Conservation (phyloP, 208 protist species). For the Trypanosoma cruzi region DNA sequence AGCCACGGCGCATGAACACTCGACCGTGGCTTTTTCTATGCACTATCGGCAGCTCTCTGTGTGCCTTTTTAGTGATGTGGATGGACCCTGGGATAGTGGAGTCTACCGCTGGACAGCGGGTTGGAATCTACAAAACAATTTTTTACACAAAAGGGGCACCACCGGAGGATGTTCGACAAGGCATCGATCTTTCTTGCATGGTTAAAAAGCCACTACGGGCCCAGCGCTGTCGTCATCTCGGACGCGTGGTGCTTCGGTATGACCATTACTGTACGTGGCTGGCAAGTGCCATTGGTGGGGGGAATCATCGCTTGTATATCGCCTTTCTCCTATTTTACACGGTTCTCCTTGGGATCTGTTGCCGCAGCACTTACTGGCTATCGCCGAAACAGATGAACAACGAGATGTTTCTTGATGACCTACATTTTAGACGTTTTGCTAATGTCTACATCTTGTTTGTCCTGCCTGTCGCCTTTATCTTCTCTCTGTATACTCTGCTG, state of each 20-base stretch:
- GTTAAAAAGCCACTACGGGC: conserved; percentile 79
- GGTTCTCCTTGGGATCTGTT: conserved; percentile 27
- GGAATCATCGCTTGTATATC: conserved; percentile 76
- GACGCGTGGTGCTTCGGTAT: conserved; percentile 67
- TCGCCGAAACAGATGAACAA: not conserved
- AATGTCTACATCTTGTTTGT: conserved; percentile 62
- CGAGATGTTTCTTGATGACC: not conserved
- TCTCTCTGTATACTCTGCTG: conserved; percentile 33
- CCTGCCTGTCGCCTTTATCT: conserved; percentile 46
- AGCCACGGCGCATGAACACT: not conserved
- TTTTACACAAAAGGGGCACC: conserved; percentile 28
- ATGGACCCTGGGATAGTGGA: conserved; percentile 3
- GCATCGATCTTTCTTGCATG: conserved; percentile 60
- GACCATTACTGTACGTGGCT: conserved; percentile 82
- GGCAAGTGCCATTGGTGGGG: conserved; percentile 63
- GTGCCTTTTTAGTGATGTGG: not conserved
- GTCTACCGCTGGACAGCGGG: conserved; percentile 42
- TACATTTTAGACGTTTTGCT: conserved; percentile 32
- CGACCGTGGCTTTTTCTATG: not conserved
- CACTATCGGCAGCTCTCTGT: conserved; percentile 2
- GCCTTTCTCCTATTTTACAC: conserved; percentile 24
- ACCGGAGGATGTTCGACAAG: conserved; percentile 38
- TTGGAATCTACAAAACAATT: conserved; percentile 61
- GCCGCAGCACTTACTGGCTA: not conserved
- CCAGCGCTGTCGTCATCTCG: conserved; percentile 63